A percentile compares a stretch with the other conserved stretches of the same genome.
Evolutionary conservation across 257 asterid species (phyloP).

Genomic region (Solanum arcanum): DNA sequence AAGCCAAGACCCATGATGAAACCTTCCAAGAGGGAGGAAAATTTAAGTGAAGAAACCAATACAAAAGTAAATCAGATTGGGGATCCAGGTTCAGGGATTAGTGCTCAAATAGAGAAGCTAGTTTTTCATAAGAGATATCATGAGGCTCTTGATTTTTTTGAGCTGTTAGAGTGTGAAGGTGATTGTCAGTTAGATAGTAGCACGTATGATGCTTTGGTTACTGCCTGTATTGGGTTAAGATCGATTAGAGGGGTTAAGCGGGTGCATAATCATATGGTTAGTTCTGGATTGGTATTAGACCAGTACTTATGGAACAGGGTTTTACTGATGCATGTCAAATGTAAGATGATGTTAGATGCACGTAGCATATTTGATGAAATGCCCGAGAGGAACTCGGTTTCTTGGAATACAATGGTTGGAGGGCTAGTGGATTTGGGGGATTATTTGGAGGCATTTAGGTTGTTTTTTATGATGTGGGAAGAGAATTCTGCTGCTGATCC

Average conservation of each 20-base stretch:
- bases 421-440: constrained; percentile 68
- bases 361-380: constrained; percentile 52
- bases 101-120: constrained; percentile 61
- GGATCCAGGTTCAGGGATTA: constrained; percentile 22
- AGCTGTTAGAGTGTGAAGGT: constrained; percentile 42
- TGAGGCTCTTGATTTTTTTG: constrained; percentile 74
- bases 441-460: constrained; percentile 46
- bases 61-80: constrained; percentile 8
- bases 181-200: constrained; percentile 17
- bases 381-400: constrained; percentile 46
- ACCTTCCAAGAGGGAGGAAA: constrained; percentile 5
- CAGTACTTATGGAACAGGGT: constrained; percentile 67
- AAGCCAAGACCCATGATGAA: constrained; percentile 26
- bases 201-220: constrained; percentile 62
- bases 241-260: constrained; percentile 63
- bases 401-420: constrained; percentile 67
- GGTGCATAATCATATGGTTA: constrained; percentile 36
- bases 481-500: constrained; percentile 33
- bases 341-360: constrained; percentile 85
- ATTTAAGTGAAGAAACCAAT: constrained; percentile 10
- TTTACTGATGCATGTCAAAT: constrained; percentile 59
- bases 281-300: constrained; percentile 38
- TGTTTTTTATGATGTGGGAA: constrained; percentile 55
- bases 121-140: constrained; percentile 44
- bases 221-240: constrained; percentile 61